Conservation (phyloP, 1,284 basidiomycete species). For the Chalciporus sp. region DNA sequence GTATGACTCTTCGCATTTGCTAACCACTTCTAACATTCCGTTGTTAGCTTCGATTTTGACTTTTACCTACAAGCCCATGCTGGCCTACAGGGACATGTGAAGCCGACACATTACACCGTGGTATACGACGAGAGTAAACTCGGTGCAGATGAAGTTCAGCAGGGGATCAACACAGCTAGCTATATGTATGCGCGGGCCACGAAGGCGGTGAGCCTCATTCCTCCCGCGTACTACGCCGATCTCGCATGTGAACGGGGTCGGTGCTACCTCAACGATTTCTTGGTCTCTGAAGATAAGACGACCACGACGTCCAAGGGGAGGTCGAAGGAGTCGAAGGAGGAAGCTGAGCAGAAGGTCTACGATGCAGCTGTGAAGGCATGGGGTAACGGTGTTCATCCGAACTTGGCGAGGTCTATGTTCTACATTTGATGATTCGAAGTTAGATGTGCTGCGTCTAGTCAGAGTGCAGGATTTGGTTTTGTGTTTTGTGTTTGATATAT, state of each 20-base stretch:
- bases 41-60: constrained; percentile 64
- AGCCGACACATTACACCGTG: constrained; percentile 73
- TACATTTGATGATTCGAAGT: constrained; percentile 57
- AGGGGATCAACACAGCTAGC: constrained; percentile 62
- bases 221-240: constrained; percentile 77
- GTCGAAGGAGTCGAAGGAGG: constrained; percentile 40
- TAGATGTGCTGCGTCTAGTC: neutral
- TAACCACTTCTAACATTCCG: neutral
- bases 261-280: constrained; percentile 68
- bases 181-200: constrained; percentile 78
- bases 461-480: neutral
- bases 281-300: constrained; percentile 52
- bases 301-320: constrained; percentile 31
- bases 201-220: constrained; percentile 74
- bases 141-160: constrained; percentile 66
- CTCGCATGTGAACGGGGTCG: constrained; percentile 75
- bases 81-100: constrained; percentile 40
- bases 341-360: constrained; percentile 43
- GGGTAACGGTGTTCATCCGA: constrained; percentile 64
- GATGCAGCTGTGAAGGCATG: constrained; percentile 55
- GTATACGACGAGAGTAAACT: constrained; percentile 72
- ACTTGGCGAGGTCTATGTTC: constrained; percentile 67
- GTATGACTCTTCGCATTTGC: constrained; percentile 14
- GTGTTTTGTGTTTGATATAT: neutral
- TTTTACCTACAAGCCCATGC: constrained; percentile 80